Evolutionary conservation across 2,329 filamentous ascomycete genomes (phyloP), one percentile per base, ranked within the genome.

Genomic region (Xenosphaeropsis pyriputrescens): DNA sequence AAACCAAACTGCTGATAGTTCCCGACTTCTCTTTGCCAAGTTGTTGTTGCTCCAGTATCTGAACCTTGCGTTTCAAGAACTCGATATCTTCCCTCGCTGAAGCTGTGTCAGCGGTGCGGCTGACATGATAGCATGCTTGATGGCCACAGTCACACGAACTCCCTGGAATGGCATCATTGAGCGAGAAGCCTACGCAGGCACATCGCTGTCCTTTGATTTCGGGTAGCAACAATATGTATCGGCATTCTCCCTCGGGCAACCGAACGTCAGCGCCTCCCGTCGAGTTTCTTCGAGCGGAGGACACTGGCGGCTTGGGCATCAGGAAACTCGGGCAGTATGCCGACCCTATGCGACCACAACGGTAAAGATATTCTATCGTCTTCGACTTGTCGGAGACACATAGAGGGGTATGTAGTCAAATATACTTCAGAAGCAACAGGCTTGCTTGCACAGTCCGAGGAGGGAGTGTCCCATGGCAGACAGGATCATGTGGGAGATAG

Each of bases 111-210:
- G 62, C 55, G n/a, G 61, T 61, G 44, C 62, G 45, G 13, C 43
- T 60, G 41, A 67, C 57, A 48, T 76, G 72, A 48, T 68, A 76
- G 52, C 71, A 75, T 26, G 71, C 68, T 38, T 72, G 62, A 49
- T 76, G 72, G 5, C 72, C 72, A 45, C 72, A 76, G 36, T 72
- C 64, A 47, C 72, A 76, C 15, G 58, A 64, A 38, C 68, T 67
- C 29, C 70, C 65, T 1, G 71, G 70, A 9, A 68, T 57, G n/a
- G 58, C 51, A 36, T 58, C 61, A 51, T 72, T 74, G 40, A 68
- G 62, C 4, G 64, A 64, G 52, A 76, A 76, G 42, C 64, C 61
- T 43, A 70, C 66, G 47, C 72, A 76, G 33, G 65, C 70, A 51
- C 72, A 76, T 32, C 72, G 67, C 41, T 71, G 62, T 37, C 71